These are phyloP conservation scores for Rhodotorula toruloides DNA, from an alignment of 768 basidiomycete genomes.

Conservation along the genomic window DNA sequence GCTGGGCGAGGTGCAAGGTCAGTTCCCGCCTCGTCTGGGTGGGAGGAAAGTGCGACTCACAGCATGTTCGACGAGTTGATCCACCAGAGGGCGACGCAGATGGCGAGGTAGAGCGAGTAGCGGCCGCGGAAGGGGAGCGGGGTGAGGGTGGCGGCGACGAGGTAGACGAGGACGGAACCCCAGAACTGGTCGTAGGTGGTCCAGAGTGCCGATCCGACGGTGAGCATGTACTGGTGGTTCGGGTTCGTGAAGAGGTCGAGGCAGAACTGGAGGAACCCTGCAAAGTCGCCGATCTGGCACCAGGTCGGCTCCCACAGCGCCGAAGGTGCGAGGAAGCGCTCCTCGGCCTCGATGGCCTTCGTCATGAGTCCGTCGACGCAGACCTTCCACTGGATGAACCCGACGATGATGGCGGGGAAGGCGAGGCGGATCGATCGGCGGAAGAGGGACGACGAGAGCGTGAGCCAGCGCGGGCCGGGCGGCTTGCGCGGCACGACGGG, in stretches of 20 bases:
- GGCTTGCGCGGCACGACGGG: slow-evolving; percentile 35
- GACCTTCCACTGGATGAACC: slow-evolving; percentile 45
- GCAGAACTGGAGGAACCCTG: slow-evolving; percentile 44
- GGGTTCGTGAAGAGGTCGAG: slow-evolving; percentile 45
- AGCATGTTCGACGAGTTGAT: slow-evolving; percentile 43
- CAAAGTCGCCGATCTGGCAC: slow-evolving; percentile 44
- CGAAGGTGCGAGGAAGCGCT: slow-evolving; percentile 40
- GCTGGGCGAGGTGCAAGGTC: not conserved
- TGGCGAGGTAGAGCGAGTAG: slow-evolving; percentile 41
- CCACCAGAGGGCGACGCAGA: slow-evolving; percentile 42
- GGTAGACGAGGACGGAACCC: slow-evolving; percentile 45
- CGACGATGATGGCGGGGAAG: slow-evolving; percentile 44
- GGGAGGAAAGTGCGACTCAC: not conserved
- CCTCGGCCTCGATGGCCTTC: slow-evolving; percentile 30
- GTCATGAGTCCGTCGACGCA: slow-evolving; percentile 35
- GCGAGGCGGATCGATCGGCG: slow-evolving; percentile 46
- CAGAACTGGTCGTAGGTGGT: slow-evolving; percentile 46
- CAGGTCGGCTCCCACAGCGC: slow-evolving; percentile 44
- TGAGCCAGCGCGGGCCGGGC: slow-evolving; percentile 44
- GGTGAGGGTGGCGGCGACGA: slow-evolving; percentile 43
- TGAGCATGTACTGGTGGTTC: slow-evolving; percentile 45
- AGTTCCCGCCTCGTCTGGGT: not conserved
- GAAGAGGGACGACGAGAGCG: slow-evolving; percentile 45
- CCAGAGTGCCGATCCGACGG: slow-evolving; percentile 44
- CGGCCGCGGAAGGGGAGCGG: slow-evolving; percentile 43